These are phyloP conservation scores for Fusarium napiforme DNA, from an alignment of 2,329 filamentous ascomycete species.

Conservation along the genomic window DNA sequence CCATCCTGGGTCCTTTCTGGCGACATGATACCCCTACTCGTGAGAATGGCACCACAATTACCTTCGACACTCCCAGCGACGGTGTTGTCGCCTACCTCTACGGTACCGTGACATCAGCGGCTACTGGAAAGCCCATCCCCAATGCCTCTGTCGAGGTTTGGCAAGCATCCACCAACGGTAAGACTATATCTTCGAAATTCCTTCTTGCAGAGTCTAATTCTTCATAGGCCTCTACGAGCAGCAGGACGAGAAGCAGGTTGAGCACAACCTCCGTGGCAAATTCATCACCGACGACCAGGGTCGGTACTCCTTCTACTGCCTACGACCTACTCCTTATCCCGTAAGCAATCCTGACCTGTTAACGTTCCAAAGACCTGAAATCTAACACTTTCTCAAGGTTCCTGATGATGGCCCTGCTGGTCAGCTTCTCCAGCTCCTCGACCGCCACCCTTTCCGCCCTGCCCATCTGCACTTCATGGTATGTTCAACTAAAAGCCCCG, in stretches of 20 bases:
- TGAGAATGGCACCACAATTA: conserved; percentile 76
- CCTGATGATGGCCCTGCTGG: conserved; percentile 64
- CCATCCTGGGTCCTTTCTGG: conserved; percentile 89
- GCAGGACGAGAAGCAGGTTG: conserved; percentile 75
- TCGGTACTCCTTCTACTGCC: conserved; percentile 69
- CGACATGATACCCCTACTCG: conserved; percentile 76
- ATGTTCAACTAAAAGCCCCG: background rate
- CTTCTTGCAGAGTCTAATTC: background rate
- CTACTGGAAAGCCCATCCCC: conserved; percentile 71
- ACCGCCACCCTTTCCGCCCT: conserved; percentile 66
- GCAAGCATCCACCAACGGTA: conserved; percentile 80
- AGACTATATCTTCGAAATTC: background rate
- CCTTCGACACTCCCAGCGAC: conserved; percentile 61
- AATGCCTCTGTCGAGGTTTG: conserved; percentile 79
- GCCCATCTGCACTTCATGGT: conserved; percentile 71
- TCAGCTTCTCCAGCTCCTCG: conserved; percentile 62
- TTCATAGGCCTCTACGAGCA: conserved; percentile 69
- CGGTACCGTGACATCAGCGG: conserved; percentile 65
- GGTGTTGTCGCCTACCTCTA: conserved; percentile 71
- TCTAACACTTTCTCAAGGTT: conserved; percentile 35
- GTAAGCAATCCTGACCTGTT: conserved; percentile 40
- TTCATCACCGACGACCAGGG: conserved; percentile 75
- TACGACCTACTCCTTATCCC: conserved; percentile 69
- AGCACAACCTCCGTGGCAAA: conserved; percentile 79
- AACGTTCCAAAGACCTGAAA: background rate